Conservation (phyloP, 148 eudicot species). For the Diospyros kaki region DNA sequence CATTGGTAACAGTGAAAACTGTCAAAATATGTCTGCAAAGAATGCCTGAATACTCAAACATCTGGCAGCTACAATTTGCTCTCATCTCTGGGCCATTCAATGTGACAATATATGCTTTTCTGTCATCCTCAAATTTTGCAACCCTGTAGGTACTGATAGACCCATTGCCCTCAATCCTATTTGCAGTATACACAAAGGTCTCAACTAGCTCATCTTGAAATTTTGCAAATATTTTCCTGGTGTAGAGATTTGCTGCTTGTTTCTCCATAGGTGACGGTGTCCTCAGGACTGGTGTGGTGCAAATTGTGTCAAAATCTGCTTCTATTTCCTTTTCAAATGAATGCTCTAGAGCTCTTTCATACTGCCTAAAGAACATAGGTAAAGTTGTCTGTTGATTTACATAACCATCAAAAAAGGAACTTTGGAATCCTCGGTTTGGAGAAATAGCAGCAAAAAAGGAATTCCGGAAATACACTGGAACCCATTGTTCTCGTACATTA, state of each 20-base stretch:
- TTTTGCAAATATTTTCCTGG: conserved; percentile 71
- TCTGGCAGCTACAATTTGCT: conserved; percentile 83
- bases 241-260: conserved; percentile 77
- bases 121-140: conserved; percentile 87
- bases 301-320: conserved; percentile 75
- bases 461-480: conserved; percentile 79
- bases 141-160: conserved; percentile 66
- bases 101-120: conserved; percentile 62
- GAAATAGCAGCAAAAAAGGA: conserved; percentile 74
- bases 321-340: conserved; percentile 79
- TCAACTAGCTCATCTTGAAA: conserved; percentile 94
- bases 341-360: conserved; percentile 86
- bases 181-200: conserved; percentile 93
- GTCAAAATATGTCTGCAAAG: conserved; percentile 89
- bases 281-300: conserved; percentile 61
- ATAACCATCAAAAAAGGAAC: conserved; percentile 78
- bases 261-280: conserved; percentile 99
- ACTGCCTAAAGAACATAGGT: conserved; percentile 85
- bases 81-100: conserved; percentile 60
- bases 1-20: conserved; percentile 84
- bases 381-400: conserved; percentile 77
- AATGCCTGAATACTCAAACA: conserved; percentile 89
- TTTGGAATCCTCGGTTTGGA: conserved; percentile 46
- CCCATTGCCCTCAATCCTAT: conserved; percentile 70
- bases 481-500: conserved; percentile 65